phyloP scores from a whole-genome alignment of 2,329 filamentous ascomycete species.

The Penicillium sp. region DNA sequence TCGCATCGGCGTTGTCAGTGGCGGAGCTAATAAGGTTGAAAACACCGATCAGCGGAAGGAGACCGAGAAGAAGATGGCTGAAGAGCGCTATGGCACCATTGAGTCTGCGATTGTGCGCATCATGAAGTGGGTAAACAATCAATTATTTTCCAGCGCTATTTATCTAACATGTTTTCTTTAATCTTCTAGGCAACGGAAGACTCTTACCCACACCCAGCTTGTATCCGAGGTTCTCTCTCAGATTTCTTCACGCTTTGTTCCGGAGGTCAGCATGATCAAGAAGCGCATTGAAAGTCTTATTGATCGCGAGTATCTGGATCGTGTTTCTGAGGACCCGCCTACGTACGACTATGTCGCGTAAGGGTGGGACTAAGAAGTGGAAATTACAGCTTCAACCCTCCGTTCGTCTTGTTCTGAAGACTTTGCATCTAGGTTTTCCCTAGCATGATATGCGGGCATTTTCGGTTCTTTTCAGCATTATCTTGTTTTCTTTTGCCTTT shows the following conservation, averaged over 20 bases:
- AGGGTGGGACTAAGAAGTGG: background rate
- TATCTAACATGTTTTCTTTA: background rate
- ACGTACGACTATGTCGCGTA: constrained; percentile 49
- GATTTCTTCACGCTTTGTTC: constrained; percentile 50
- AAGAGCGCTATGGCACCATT: constrained; percentile 51
- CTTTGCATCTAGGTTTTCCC: background rate
- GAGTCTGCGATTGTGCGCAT: constrained; percentile 56
- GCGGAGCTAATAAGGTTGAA: constrained; percentile 80
- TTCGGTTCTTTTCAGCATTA: background rate
- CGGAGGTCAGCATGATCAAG: constrained; percentile 56
- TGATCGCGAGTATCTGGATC: constrained; percentile 55
- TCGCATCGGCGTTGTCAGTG: constrained; percentile 80
- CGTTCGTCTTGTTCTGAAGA: background rate
- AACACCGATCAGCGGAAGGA: constrained; percentile 60
- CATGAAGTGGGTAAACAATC: constrained; percentile 48
- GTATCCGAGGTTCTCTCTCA: constrained; percentile 54
- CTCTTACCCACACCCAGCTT: constrained; percentile 48
- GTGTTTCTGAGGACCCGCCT: constrained; percentile 44
- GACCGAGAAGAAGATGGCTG: constrained; percentile 53
- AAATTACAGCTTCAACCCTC: background rate
- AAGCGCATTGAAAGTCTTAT: constrained; percentile 55
- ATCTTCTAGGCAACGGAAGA: constrained; percentile 49
- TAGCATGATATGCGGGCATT: background rate
- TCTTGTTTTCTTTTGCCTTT: background rate
- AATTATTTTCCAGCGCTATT: background rate